Percentiles rank a stretch among this genome's conserved stretches.
phyloP scores from a whole-genome alignment of 2,329 filamentous ascomycete species.

The Fusarium sulawesiense region DNA sequence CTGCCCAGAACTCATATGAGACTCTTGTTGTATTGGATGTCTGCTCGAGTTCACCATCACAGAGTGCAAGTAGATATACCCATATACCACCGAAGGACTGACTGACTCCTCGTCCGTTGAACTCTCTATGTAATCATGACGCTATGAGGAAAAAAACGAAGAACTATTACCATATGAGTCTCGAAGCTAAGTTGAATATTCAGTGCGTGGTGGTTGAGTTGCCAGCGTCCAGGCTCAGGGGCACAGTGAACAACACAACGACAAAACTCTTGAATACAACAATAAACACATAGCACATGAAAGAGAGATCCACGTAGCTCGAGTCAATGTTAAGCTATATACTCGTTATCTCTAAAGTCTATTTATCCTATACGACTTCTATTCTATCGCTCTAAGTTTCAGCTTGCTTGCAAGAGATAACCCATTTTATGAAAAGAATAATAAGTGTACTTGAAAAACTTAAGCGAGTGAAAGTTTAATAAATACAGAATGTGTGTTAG shows the following conservation, averaged over 20 bases:
- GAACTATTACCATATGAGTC: background rate
- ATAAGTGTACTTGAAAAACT: background rate
- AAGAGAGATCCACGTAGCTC: fast-evolving
- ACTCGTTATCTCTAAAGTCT: background rate
- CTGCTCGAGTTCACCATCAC: background rate
- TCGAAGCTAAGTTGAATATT: background rate
- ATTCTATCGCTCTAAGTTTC: background rate
- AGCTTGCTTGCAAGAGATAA: background rate
- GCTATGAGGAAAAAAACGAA: background rate
- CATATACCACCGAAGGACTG: background rate
- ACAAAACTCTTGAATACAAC: background rate
- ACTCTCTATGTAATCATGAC: fast-evolving
- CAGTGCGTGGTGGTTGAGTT: background rate
- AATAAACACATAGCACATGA: background rate
- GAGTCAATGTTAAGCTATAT: fast-evolving
- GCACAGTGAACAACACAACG: too few species aligned
- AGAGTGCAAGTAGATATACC: background rate
- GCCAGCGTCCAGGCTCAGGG: too few species aligned
- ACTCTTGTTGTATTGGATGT: background rate
- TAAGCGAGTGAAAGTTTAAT: too few species aligned
- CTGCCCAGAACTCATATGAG: background rate
- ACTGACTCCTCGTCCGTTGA: background rate
- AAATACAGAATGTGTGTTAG: too few species aligned
- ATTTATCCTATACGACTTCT: background rate
- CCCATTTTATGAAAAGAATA: background rate